Conservation (phyloP, 1,284 basidiomycete genomes). For the Albatrellus sp. region DNA sequence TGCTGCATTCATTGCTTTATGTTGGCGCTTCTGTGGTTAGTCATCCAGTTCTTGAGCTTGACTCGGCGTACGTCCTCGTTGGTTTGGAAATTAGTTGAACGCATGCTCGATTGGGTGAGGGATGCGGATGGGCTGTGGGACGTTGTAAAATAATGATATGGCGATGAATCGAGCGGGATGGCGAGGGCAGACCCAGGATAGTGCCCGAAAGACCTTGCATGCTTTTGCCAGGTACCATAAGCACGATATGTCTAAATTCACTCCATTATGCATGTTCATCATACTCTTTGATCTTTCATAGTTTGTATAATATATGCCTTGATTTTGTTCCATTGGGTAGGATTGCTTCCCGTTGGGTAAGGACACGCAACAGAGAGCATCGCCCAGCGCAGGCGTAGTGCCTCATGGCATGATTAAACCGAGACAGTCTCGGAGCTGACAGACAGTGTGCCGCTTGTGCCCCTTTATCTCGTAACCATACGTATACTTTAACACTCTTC, state of each 20-base stretch:
- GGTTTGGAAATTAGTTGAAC: slow-evolving; percentile 47
- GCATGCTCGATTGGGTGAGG: slow-evolving; percentile 16
- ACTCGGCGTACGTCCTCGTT: slow-evolving; percentile 61
- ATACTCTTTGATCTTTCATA: not conserved
- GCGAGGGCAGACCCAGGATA: not conserved
- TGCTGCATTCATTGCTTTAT: slow-evolving; percentile 75
- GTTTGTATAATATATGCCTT: no score
- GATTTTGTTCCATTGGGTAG: no score
- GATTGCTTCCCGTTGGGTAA: no score
- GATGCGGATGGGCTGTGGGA: no score
- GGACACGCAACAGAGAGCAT: no score
- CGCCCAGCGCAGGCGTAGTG: no score
- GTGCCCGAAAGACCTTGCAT: not conserved
- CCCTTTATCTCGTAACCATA: no score
- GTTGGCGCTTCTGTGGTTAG: slow-evolving; percentile 70
- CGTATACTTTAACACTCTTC: no score
- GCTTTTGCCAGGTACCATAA: not conserved
- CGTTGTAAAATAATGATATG: no score
- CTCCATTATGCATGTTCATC: not conserved
- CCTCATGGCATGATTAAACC: no score
- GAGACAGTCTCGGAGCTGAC: not conserved
- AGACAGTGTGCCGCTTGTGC: not conserved
- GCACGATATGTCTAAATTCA: not conserved
- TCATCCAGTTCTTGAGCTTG: slow-evolving; percentile 58
- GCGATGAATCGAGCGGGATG: no score